These are phyloP conservation scores for Fraxinus nigra DNA, from an alignment of 305 asterid genomes.

Conservation along the genomic window DNA sequence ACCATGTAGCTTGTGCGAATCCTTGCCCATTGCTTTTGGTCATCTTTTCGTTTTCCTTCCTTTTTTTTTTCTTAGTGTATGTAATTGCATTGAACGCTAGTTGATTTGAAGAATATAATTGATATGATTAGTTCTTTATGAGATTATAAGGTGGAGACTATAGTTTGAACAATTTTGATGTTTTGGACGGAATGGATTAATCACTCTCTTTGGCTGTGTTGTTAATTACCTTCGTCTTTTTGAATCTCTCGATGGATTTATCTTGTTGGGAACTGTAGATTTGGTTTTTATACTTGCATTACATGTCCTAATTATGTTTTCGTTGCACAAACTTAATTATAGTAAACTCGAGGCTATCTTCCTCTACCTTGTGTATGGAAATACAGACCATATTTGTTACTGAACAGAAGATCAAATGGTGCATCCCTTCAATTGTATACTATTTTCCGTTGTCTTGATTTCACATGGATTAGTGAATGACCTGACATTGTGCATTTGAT, in stretches of 20 bases:
- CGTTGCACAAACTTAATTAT: not conserved
- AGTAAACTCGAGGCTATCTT: not conserved
- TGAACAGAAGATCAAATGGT: not conserved
- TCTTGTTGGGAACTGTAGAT: not conserved
- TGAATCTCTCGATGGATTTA: not conserved
- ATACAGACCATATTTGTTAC: not conserved
- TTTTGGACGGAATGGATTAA: constrained; percentile 16
- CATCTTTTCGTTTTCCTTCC: constrained; percentile 6
- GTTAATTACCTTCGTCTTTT: not conserved
- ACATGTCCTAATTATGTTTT: not conserved
- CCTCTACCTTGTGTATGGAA: not conserved
- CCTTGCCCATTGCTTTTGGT: constrained; percentile 20
- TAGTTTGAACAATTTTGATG: not conserved
- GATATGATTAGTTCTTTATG: constrained; percentile 17
- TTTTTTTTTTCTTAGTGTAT: constrained; percentile 12
- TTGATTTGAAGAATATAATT: constrained; percentile 26
- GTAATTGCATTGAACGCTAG: constrained; percentile 28
- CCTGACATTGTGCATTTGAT: not conserved
- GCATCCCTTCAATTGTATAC: not conserved
- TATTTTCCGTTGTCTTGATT: constrained; percentile 7
- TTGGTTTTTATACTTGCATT: not conserved
- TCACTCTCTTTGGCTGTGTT: not conserved
- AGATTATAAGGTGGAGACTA: not conserved
- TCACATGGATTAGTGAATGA: not conserved
- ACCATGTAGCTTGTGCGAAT: constrained; percentile 31